These are phyloP conservation scores for Melampsora americana DNA, from an alignment of 1,284 basidiomycete species.

Conservation along the genomic window DNA sequence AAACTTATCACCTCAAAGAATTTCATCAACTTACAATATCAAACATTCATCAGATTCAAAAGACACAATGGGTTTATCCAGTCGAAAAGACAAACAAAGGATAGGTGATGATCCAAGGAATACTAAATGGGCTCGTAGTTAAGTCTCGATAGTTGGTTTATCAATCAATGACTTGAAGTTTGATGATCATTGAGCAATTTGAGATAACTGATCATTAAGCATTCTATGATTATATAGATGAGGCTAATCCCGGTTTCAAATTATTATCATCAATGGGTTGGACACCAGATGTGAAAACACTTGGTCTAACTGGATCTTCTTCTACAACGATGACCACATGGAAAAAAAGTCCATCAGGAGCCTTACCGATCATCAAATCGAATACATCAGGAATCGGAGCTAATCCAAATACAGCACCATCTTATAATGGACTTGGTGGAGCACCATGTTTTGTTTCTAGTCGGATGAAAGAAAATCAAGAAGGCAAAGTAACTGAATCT, in stretches of 20 bases:
- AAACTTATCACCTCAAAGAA: too few species aligned
- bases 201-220: background rate
- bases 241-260: slow-evolving; percentile 37
- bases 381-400: slow-evolving; percentile 34
- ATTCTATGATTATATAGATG: slow-evolving; percentile 12
- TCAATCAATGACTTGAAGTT: too few species aligned
- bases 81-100: slow-evolving; percentile 29
- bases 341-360: too few species aligned
- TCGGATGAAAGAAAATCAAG: background rate
- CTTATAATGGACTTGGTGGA: slow-evolving; percentile 19
- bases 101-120: slow-evolving; percentile 43
- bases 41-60: too few species aligned
- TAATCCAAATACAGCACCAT: slow-evolving; percentile 15
- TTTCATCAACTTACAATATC: too few species aligned
- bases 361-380: slow-evolving; percentile 30
- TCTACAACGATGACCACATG: too few species aligned
- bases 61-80: slow-evolving; percentile 38
- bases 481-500: background rate
- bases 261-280: slow-evolving; percentile 43
- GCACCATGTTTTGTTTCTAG: slow-evolving; percentile 23
- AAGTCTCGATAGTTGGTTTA: too few species aligned
- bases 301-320: too few species aligned
- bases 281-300: background rate
- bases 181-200: background rate
- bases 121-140: slow-evolving; percentile 41